A percentile compares a stretch with the other conserved stretches of the same genome.
phyloP scores from a whole-genome alignment of 768 basidiomycete species.

The Suillus ampliporus region DNA sequence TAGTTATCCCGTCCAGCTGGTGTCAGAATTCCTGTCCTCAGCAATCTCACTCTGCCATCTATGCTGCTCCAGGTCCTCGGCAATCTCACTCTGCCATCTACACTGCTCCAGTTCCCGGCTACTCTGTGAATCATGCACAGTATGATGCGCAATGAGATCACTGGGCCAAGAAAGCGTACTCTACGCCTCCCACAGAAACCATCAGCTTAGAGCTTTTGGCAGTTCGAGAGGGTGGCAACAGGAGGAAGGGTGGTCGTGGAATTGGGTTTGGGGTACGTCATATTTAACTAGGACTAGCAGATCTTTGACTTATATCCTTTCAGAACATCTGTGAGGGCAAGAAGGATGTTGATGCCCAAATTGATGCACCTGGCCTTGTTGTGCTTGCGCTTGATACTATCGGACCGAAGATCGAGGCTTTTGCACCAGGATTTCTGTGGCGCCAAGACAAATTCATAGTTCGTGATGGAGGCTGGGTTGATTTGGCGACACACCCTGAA shows the following conservation, averaged over 20 bases:
- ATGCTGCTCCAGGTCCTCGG: background rate
- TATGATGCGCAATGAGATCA: slow-evolving; percentile 3
- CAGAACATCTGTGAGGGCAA: slow-evolving; percentile 16
- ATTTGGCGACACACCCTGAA: slow-evolving; percentile 5
- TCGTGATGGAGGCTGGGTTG: slow-evolving; percentile 10
- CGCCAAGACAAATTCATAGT: background rate
- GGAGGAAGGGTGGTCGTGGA: background rate
- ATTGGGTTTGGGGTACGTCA: slow-evolving; percentile 10
- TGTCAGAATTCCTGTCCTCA: background rate
- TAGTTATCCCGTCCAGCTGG: slow-evolving; percentile 10
- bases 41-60: background rate
- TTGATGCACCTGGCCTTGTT: slow-evolving; percentile 1
- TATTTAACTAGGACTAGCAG: background rate
- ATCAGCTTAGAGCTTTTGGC: slow-evolving; percentile 12
- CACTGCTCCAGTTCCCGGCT: background rate
- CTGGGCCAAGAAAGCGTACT: slow-evolving; percentile 9
- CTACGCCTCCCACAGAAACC: slow-evolving; percentile 7
- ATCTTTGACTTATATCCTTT: slow-evolving; percentile 2
- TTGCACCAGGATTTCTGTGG: slow-evolving; percentile 3
- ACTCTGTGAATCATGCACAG: slow-evolving; percentile 9
- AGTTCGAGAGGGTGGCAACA: slow-evolving; percentile 2
- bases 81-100: background rate
- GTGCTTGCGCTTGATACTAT: slow-evolving; percentile 2
- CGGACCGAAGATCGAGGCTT: slow-evolving; percentile 3
- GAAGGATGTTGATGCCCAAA: slow-evolving; percentile 8